Conservation (phyloP, 768 basidiomycete species). For the Tulasnella sp. region DNA sequence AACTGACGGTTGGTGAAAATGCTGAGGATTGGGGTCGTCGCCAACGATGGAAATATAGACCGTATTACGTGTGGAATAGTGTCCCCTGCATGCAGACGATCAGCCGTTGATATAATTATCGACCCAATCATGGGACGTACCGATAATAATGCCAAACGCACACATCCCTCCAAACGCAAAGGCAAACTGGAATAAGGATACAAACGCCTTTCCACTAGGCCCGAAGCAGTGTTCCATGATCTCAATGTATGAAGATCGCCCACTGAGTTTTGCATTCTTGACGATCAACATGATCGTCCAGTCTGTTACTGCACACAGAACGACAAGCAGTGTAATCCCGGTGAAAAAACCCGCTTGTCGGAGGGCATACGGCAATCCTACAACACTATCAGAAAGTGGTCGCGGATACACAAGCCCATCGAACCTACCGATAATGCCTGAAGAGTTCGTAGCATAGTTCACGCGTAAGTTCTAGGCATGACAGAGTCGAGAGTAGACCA, state of each 20-base stretch:
- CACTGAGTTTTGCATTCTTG: slow-evolving; percentile 89
- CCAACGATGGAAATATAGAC: slow-evolving; percentile 58
- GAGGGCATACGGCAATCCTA: slow-evolving; percentile 88
- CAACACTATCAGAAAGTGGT: not conserved
- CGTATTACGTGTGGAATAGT: slow-evolving; percentile 91
- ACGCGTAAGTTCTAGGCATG: not conserved
- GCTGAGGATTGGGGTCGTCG: slow-evolving; percentile 56
- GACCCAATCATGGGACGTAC: slow-evolving; percentile 24
- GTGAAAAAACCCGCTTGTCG: slow-evolving; percentile 89
- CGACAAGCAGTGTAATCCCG: slow-evolving; percentile 68
- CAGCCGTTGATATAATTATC: not conserved
- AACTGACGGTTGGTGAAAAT: slow-evolving; percentile 78
- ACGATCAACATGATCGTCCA: slow-evolving; percentile 98
- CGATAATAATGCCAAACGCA: slow-evolving; percentile 93
- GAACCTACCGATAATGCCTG: not conserved
- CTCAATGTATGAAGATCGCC: slow-evolving; percentile 81
- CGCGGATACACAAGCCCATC: not conserved
- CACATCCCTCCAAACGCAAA: slow-evolving; percentile 99
- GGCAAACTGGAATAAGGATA: slow-evolving; percentile 93
- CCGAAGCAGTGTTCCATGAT: slow-evolving; percentile 94
- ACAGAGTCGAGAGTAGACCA: not conserved
- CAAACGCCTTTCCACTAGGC: slow-evolving; percentile 75
- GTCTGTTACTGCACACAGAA: slow-evolving; percentile 76
- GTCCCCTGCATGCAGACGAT: slow-evolving; percentile 47
- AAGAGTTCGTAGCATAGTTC: not conserved